These are phyloP conservation scores for Telopea speciosissima DNA, from an alignment of 177 flowering plant species.

Conservation along the genomic window DNA sequence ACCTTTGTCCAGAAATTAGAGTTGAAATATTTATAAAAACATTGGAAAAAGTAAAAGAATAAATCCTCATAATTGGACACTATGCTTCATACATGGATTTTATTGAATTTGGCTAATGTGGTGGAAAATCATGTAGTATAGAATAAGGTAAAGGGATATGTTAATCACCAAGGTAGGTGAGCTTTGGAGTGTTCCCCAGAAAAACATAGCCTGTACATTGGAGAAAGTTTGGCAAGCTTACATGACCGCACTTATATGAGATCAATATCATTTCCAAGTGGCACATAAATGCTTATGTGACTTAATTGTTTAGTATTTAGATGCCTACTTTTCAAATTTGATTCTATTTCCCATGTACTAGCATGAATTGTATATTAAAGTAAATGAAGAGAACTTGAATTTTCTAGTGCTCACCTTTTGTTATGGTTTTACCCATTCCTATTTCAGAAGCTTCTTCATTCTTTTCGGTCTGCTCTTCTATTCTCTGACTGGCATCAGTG, in stretches of 20 bases:
- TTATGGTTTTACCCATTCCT: constrained; percentile 3
- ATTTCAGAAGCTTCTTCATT: constrained; percentile 6
- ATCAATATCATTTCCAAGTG: background rate
- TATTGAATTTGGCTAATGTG: too few species aligned
- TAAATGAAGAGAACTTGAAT: background rate
- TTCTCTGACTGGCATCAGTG: constrained; percentile 3
- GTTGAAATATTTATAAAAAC: too few species aligned
- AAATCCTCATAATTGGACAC: too few species aligned
- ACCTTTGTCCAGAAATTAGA: too few species aligned
- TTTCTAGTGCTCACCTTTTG: background rate
- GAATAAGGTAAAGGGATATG: too few species aligned
- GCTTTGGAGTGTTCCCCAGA: too few species aligned
- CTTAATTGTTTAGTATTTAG: background rate
- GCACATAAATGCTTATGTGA: background rate
- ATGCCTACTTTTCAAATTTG: background rate
- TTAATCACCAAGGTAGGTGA: too few species aligned
- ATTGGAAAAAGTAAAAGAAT: too few species aligned
- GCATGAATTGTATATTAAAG: background rate
- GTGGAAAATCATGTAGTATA: too few species aligned
- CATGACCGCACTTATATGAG: background rate
- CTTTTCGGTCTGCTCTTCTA: constrained; percentile 5
- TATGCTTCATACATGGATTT: too few species aligned
- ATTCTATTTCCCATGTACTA: background rate
- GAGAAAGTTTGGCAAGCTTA: too few species aligned
- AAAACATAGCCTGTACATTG: too few species aligned